These are phyloP conservation scores for Cicer cuneatum DNA, from an alignment of 306 rosid species.

Conservation along the genomic window DNA sequence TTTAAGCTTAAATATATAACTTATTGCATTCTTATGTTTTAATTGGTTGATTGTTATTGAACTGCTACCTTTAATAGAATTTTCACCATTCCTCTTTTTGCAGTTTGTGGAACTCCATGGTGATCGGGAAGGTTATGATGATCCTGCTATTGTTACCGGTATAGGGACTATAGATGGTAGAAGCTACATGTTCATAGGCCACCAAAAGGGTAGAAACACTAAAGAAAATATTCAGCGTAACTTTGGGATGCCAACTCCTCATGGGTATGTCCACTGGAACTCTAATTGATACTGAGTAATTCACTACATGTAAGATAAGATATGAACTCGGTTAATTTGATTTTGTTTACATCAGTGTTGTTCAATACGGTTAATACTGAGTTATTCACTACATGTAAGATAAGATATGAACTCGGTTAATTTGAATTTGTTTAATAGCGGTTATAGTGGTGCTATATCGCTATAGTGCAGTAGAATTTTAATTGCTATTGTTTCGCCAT, in stretches of 20 bases:
- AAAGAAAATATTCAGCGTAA: slow-evolving; percentile 92
- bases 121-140: slow-evolving; percentile 92
- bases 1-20: not conserved
- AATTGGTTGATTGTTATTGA: slow-evolving; percentile 41
- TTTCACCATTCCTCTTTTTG: slow-evolving; percentile 39
- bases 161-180: slow-evolving; percentile 84
- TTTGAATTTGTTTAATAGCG: too few relatives aligned
- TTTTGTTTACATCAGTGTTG: too few relatives aligned
- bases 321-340: too few relatives aligned
- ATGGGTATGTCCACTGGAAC: slow-evolving; percentile 70
- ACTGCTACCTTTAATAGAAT: slow-evolving; percentile 23
- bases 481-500: too few relatives aligned
- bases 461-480: too few relatives aligned
- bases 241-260: slow-evolving; percentile 99
- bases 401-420: too few relatives aligned
- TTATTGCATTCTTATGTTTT: slow-evolving; percentile 39
- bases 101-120: slow-evolving; percentile 99
- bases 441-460: not conserved
- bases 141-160: slow-evolving; percentile 97
- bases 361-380: not conserved
- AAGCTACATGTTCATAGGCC: slow-evolving; percentile 93
- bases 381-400: slow-evolving; percentile 30
- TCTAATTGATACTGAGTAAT: slow-evolving; percentile 27
- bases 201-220: slow-evolving; percentile 96
- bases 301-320: slow-evolving; percentile 16